A percentile compares a stretch with the other conserved stretches of the same genome.
Evolutionary conservation across 192 early-diverging fungal species (phyloP).

Genomic region (Podila clonocystis): DNA sequence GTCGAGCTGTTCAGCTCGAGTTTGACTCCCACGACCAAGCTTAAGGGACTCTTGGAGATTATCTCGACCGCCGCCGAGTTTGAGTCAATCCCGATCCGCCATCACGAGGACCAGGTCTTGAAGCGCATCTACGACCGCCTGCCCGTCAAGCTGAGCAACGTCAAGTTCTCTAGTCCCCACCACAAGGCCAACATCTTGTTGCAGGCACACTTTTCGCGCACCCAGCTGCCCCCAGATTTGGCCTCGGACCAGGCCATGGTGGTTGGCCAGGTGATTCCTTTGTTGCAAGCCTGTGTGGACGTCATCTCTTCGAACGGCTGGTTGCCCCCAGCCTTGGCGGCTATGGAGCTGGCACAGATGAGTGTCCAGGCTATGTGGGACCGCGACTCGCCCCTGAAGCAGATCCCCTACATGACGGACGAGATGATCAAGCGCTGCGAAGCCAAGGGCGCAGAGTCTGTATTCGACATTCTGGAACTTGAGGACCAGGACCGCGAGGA

Average conservation of each 20-base stretch:
- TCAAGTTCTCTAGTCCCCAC: conserved; percentile 89
- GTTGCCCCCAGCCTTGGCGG: conserved; percentile 86
- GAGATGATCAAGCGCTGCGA: conserved; percentile 80
- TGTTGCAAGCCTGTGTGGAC: conserved; percentile 95
- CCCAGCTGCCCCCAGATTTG: conserved; percentile 90
- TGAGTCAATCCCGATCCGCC: conserved; percentile 90
- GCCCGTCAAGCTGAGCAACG: conserved; percentile 75
- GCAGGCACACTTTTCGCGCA: conserved; percentile 94
- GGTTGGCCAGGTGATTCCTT: conserved; percentile 74
- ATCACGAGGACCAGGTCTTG: conserved; percentile 89
- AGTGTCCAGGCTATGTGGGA: conserved; percentile 97
- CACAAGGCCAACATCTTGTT: conserved; percentile 93
- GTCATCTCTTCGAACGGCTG: conserved; percentile 93
- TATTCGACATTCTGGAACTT: conserved; percentile 96
- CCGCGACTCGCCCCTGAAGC: conserved; percentile 88
- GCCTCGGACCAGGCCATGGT: conserved; percentile 86
- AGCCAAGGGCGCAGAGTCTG: conserved; percentile 76
- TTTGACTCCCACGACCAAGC: conserved; percentile 85
- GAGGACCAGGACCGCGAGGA: conserved; percentile 84
- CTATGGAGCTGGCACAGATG: conserved; percentile 99
- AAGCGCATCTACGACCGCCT: conserved; percentile 83
- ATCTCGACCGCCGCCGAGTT: conserved; percentile 94
- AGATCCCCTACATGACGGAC: conserved; percentile 86
- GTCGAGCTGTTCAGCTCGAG: conserved; percentile 94
- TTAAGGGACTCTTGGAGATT: conserved; percentile 94